Evolutionary conservation across 345 rosid species (phyloP).

Genomic region (Microcos paniculata): DNA sequence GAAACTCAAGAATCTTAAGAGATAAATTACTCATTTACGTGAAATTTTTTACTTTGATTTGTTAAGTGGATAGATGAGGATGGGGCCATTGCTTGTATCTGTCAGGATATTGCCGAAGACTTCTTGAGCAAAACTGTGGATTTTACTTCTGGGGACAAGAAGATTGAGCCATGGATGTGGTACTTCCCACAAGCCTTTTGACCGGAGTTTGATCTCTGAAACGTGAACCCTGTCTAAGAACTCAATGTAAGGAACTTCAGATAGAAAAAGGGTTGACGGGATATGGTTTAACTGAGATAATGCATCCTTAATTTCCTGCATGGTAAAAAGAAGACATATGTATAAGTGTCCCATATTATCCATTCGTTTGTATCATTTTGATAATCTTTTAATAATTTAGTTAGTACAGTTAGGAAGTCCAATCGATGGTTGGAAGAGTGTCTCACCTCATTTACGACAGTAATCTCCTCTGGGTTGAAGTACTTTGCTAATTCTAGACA

Average conservation of each 20-base stretch:
- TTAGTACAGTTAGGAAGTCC: background rate
- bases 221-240: slow-evolving; percentile 92
- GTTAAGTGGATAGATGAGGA: slow-evolving; percentile 89
- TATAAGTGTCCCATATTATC: slow-evolving; percentile 3
- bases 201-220: slow-evolving; percentile 75
- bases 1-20: background rate
- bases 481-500: slow-evolving; percentile 92
- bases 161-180: slow-evolving; percentile 99
- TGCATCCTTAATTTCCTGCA: slow-evolving; percentile 65
- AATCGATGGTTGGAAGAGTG: slow-evolving; percentile 14
- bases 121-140: slow-evolving; percentile 59
- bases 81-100: slow-evolving; percentile 90
- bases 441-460: slow-evolving; percentile 52
- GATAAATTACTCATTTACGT: background rate
- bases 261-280: slow-evolving; percentile 63
- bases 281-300: slow-evolving; percentile 65
- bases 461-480: slow-evolving; percentile 42
- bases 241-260: slow-evolving; percentile 74
- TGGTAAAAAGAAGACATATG: slow-evolving; percentile 14
- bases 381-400: background rate
- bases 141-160: slow-evolving; percentile 74
- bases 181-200: slow-evolving; percentile 94
- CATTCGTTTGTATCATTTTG: background rate
- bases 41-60: slow-evolving; percentile 67
- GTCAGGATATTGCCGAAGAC: slow-evolving; percentile 79